phyloP scores from a whole-genome alignment of 805 yeast species.

The Myxozyma sirexii region DNA sequence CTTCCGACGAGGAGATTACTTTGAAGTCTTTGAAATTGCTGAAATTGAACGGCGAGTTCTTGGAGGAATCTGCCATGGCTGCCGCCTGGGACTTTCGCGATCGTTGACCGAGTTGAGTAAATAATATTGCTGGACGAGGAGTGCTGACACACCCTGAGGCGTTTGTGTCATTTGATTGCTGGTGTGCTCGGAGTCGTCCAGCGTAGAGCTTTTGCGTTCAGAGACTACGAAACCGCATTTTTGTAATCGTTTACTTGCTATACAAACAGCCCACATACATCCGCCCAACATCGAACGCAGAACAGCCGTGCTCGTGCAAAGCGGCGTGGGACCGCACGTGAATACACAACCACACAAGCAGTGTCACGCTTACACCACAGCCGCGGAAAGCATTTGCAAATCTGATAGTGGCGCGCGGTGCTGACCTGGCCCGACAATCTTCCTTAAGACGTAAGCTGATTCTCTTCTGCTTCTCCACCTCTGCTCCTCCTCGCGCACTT shows the following conservation, averaged over 20 bases:
- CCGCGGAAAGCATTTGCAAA: too few species aligned
- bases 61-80: constrained; percentile 6
- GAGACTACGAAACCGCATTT: neutral
- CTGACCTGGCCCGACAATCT: constrained; percentile 4
- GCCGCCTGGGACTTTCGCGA: neutral
- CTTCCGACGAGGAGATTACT: constrained; percentile 22
- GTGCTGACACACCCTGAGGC: neutral
- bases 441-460: neutral
- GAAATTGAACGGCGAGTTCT: constrained; percentile 21
- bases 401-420: neutral
- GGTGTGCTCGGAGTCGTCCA: too few species aligned
- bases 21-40: constrained; percentile 15
- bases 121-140: too few species aligned
- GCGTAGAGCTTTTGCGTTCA: neutral
- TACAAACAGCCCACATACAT: neutral
- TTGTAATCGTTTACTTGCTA: neutral
- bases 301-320: too few species aligned
- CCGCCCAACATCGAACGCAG: neutral
- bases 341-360: neutral
- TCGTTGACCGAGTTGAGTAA: too few species aligned
- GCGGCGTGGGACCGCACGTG: too few species aligned
- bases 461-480: neutral
- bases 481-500: neutral
- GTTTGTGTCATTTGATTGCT: too few species aligned
- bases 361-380: neutral